Evolutionary conservation across 495 filamentous ascomycete species (phyloP).

Genomic region (Ascobolus immersus): DNA sequence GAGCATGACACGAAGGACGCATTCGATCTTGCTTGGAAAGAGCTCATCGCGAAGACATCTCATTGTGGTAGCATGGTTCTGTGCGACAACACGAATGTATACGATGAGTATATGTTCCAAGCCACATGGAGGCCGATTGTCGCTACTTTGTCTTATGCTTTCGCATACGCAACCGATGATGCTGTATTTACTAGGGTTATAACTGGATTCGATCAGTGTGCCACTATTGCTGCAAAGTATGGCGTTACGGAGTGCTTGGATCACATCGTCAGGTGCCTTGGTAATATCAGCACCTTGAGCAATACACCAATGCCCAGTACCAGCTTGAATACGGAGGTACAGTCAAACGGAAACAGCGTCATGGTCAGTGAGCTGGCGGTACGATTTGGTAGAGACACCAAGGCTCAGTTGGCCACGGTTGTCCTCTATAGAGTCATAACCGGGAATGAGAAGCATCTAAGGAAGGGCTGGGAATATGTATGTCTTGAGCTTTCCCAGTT

Average conservation of each 20-base stretch:
- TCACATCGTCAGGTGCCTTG: conserved; percentile 66
- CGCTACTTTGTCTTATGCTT: conserved; percentile 87
- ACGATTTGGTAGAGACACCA: conserved; percentile 81
- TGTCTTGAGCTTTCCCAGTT: conserved; percentile 15
- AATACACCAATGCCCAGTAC: conserved; percentile 54
- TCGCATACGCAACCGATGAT: conserved; percentile 96
- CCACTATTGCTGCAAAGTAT: conserved; percentile 73
- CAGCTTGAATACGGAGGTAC: conserved; percentile 80
- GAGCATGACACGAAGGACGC: conserved; percentile 91
- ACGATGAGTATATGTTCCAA: conserved; percentile 90
- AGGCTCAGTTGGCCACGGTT: conserved; percentile 76
- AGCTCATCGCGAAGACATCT: conserved; percentile 66
- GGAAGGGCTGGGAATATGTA: conserved; percentile 61
- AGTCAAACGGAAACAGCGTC: conserved; percentile 70
- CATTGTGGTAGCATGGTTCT: conserved; percentile 44
- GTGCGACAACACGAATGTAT: conserved; percentile 82
- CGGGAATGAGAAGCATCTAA: conserved; percentile 52
- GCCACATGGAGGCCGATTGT: conserved; percentile 89
- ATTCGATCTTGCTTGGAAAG: conserved; percentile 93
- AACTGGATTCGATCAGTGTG: conserved; percentile 85
- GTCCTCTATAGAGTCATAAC: conserved; percentile 76
- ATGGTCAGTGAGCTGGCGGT: conserved; percentile 99
- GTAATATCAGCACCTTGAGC: conserved; percentile 69
- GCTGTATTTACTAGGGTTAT: conserved; percentile 85
- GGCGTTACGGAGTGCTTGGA: conserved; percentile 65